Evolutionary conservation across 1,284 basidiomycete genomes (phyloP), one percentile per base, ranked within the genome.

Genomic region (Ceratobasidium sp.): DNA sequence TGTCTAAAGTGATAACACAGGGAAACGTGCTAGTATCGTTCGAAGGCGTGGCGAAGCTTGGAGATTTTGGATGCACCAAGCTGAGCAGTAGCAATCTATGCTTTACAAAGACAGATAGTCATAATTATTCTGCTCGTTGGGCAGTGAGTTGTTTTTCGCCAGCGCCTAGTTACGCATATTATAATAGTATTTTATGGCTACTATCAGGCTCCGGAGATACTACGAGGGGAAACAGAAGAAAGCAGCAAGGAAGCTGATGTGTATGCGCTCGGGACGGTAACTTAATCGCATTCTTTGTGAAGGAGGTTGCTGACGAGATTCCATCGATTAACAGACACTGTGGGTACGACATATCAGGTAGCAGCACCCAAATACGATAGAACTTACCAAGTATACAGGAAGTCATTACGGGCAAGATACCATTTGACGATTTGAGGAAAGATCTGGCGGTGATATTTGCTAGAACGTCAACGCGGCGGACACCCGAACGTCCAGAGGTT

Each of bases 181-280:
- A 15, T 8, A 8, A 17, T 45, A 8, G 42, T 45, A 45, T 45
- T 45, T 17, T 45, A 45, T 37, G 13, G 51, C 17, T 11, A 5
- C 13, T n/a, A 17, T 6, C 15, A 73, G 69, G 69, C 69, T 1
- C 69, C 69, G 31, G 69, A 73, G 42, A 20, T 73, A 20, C 28
- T 73, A 5, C 8, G 26, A 15, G 69, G 33, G 1, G n/a, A 15
- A 5, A n/a, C n/a, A n/a, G 37, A 33, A n/a, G 31, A 33, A 23
- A 8, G 31, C 0, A 17, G 23, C 15, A 33, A 28, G 20, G 1
- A 11, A 13, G 56, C 69, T 3, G 69, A 73, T 15, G 56, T 73
- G 6, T 73, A 73, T 73, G 56, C 54, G 26, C 69, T 73, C 13
- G 69, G 69, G 17, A 61, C 63, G 69, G 69, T 61, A 35, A 49